phyloP scores from a whole-genome alignment of 805 yeast species.

The Blastobotrys terrestris region DNA sequence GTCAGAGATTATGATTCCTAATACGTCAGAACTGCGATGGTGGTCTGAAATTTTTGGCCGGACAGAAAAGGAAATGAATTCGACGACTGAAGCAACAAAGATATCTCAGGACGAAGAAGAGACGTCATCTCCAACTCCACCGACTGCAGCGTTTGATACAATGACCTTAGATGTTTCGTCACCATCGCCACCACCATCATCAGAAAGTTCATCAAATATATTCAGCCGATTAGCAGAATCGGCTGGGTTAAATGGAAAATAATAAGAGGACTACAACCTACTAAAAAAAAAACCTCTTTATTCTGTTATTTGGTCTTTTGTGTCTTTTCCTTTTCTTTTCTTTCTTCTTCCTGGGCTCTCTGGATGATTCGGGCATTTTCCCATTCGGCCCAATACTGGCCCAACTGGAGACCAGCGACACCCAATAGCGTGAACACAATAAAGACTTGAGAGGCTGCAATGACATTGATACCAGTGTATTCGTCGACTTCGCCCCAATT shows the following conservation, averaged over 20 bases:
- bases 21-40: slow-evolving; percentile 63
- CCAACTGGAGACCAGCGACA: slow-evolving; percentile 78
- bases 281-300: not conserved
- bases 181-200: not conserved
- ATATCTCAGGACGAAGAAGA: not conserved
- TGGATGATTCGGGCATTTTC: slow-evolving; percentile 31
- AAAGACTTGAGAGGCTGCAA: slow-evolving; percentile 84
- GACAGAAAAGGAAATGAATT: slow-evolving; percentile 60
- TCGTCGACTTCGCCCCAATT: slow-evolving; percentile 93
- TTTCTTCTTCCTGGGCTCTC: slow-evolving; percentile 19
- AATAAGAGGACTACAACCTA: no score
- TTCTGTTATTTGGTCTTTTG: slow-evolving; percentile 14
- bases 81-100: not conserved
- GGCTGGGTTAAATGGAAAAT: not conserved
- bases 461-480: slow-evolving; percentile 79
- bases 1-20: slow-evolving; percentile 42
- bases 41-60: slow-evolving; percentile 86
- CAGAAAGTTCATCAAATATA: not conserved
- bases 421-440: slow-evolving; percentile 67
- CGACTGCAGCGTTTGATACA: not conserved
- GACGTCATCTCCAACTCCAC: not conserved
- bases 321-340: slow-evolving; percentile 11
- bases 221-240: not conserved
- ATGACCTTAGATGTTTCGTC: no score
- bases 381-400: slow-evolving; percentile 80